Evolutionary conservation across 2,329 filamentous ascomycete genomes (phyloP).

Genomic region (Scedosporium apiospermum): DNA sequence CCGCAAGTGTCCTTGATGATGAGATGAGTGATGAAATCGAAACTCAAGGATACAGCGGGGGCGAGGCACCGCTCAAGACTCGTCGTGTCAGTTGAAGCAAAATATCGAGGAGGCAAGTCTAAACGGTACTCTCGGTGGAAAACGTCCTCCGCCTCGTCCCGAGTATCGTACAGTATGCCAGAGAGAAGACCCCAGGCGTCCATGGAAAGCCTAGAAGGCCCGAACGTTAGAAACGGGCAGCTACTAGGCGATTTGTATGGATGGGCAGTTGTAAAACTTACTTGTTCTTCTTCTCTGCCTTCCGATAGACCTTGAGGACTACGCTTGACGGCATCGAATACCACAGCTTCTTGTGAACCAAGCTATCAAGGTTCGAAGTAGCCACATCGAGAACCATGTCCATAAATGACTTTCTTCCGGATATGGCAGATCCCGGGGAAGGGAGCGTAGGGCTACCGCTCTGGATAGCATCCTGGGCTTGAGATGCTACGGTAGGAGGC

Average conservation of each 20-base stretch:
- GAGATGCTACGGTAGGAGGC: no score
- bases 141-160: neutral
- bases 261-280: neutral
- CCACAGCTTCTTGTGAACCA: neutral
- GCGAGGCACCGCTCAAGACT: neutral
- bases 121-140: neutral
- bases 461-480: no score
- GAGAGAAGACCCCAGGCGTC: neutral
- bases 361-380: neutral
- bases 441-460: neutral
- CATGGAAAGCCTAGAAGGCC: neutral
- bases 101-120: neutral
- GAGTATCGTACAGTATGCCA: neutral
- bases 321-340: neutral
- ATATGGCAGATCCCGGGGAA: neutral
- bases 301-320: neutral
- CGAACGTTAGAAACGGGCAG: neutral
- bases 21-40: slow-evolving; percentile 31
- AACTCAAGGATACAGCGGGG: slow-evolving; percentile 13
- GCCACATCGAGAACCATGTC: neutral
- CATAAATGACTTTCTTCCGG: no score
- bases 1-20: slow-evolving; percentile 26
- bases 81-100: neutral
- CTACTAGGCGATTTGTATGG: neutral
- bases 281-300: neutral